phyloP scores from a whole-genome alignment of 1,284 basidiomycete species.

The Irpex rosettiformis region DNA sequence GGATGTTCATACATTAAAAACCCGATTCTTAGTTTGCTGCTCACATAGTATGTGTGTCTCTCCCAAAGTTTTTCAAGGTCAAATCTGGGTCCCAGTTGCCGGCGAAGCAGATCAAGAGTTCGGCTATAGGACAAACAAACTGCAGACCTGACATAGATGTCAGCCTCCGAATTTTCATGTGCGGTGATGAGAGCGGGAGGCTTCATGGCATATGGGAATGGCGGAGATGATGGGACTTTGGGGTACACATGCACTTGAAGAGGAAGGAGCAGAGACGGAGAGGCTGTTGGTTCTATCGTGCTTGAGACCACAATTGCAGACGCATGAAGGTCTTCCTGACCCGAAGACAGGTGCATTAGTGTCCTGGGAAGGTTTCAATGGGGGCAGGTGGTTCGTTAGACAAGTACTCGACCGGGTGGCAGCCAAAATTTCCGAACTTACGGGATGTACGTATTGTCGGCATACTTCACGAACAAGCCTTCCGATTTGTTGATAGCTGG shows the following conservation, averaged over 20 bases:
- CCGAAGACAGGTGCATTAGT: conserved; percentile 35
- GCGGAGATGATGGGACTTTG: conserved; percentile 31
- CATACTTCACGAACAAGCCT: conserved; percentile 28
- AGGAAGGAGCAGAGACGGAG: conserved; percentile 23
- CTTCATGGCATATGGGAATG: conserved; percentile 36
- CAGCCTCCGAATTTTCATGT: conserved; percentile 23
- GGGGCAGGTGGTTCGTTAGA: too few species aligned
- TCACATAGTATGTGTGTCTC: conserved; percentile 39
- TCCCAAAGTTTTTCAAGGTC: conserved; percentile 43
- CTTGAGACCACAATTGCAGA: conserved; percentile 30
- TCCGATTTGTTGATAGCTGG: conserved; percentile 27
- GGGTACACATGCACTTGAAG: conserved; percentile 35
- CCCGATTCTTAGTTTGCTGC: conserved; percentile 1
- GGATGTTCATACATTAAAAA: background rate
- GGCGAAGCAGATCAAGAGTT: conserved; percentile 36
- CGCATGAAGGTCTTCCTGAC: conserved; percentile 36
- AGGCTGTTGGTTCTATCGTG: conserved; percentile 22
- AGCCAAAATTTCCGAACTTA: conserved; percentile 21
- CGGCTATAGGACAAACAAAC: conserved; percentile 39
- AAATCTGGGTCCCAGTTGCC: conserved; percentile 40
- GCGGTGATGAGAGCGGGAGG: conserved; percentile 31
- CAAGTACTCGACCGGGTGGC: background rate
- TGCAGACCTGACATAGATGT: conserved; percentile 37
- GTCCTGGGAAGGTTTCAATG: conserved; percentile 23
- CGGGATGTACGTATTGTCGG: conserved; percentile 28